Conservation (phyloP, 2,329 filamentous ascomycete species). For the Truncatella angustata region DNA sequence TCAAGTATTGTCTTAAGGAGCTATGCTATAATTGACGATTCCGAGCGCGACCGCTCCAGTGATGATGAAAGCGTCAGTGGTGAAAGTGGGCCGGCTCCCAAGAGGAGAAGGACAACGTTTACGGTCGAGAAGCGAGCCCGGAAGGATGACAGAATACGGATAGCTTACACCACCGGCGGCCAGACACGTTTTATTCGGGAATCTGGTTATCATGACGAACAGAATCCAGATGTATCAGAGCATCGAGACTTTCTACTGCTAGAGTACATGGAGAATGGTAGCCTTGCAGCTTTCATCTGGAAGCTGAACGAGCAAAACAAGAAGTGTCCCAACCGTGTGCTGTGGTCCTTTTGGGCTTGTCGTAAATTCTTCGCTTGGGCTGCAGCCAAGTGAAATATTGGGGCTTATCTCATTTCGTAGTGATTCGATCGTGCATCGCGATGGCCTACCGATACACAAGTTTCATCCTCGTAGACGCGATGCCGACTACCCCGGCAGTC, state of each 20-base stretch:
- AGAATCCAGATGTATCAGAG: neutral
- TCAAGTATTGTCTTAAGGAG: too few species aligned
- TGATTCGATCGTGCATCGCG: slow-evolving; percentile 1
- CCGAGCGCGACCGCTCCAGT: neutral
- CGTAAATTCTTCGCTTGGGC: neutral
- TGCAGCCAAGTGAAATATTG: neutral
- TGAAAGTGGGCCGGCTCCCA: too few species aligned
- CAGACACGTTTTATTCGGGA: too few species aligned
- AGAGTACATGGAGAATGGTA: neutral
- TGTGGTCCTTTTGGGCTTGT: slow-evolving; percentile 5
- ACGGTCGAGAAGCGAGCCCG: too few species aligned
- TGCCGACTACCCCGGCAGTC: neutral
- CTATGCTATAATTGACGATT: neutral
- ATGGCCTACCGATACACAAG: slow-evolving; percentile 1
- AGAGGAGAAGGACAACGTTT: too few species aligned
- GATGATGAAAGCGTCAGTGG: neutral
- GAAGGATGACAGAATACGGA: too few species aligned
- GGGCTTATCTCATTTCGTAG: neutral
- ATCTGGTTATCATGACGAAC: neutral
- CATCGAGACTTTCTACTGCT: neutral
- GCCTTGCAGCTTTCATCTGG: neutral
- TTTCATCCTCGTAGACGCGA: neutral
- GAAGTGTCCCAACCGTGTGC: neutral
- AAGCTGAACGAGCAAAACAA: neutral
- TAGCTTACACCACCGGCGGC: too few species aligned